phyloP scores from a whole-genome alignment of 176 grass and related monocot genomes.

The Oryza nivara region DNA sequence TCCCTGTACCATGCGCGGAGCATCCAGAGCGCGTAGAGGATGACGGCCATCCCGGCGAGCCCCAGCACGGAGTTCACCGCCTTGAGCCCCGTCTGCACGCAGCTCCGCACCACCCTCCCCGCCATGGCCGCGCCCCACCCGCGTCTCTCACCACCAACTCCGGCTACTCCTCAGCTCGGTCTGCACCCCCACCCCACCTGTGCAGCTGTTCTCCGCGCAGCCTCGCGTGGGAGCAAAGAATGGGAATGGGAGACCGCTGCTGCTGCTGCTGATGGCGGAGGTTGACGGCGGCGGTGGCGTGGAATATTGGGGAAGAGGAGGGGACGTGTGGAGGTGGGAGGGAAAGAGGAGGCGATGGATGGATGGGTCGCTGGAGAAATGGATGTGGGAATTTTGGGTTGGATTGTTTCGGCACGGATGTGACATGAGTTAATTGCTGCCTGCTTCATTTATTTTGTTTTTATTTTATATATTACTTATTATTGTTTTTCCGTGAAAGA shows the following conservation, averaged over 20 bases:
- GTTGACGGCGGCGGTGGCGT: slow-evolving; percentile 33
- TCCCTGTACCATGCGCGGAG: slow-evolving; percentile 71
- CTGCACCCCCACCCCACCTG: not conserved
- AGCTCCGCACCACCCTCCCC: slow-evolving; percentile 62
- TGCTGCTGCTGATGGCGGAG: not conserved
- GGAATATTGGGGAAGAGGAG: slow-evolving; percentile 5
- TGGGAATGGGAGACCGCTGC: not conserved
- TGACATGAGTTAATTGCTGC: not conserved
- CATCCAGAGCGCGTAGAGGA: slow-evolving; percentile 98
- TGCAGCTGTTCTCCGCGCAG: not conserved
- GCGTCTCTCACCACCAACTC: not conserved
- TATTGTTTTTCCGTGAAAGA: too few relatives aligned
- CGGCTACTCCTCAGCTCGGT: not conserved
- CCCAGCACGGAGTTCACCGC: slow-evolving; percentile 79
- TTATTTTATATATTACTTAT: too few relatives aligned
- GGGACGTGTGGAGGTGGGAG: not conserved
- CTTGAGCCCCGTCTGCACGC: slow-evolving; percentile 88
- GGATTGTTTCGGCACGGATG: not conserved
- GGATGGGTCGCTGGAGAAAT: not conserved
- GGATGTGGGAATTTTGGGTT: not conserved
- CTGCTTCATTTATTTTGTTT: not conserved
- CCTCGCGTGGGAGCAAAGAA: not conserved
- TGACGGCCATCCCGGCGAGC: slow-evolving; percentile 89
- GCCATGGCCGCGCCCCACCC: not conserved
- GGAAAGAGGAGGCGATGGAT: not conserved